Evolutionary conservation across 1,139 yeast species (phyloP).

Genomic region (Suhomyces choctaworum): DNA sequence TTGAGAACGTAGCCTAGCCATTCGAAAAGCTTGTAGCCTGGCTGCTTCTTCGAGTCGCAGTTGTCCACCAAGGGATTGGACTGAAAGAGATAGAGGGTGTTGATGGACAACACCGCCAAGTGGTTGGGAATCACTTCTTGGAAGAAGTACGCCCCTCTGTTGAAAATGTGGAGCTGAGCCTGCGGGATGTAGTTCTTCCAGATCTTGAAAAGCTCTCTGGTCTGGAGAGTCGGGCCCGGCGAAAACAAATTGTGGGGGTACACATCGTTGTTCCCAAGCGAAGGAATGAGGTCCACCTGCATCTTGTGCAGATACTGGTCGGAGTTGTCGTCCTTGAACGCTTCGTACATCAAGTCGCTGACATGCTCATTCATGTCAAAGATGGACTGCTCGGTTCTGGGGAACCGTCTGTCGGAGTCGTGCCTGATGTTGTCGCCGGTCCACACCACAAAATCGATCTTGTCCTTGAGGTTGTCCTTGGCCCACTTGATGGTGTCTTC

Average conservation of each 20-base stretch:
- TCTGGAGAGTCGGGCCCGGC: slow-evolving; percentile 82
- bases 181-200: slow-evolving; percentile 79
- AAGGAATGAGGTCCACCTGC: slow-evolving; percentile 57
- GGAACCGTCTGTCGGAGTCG: slow-evolving; percentile 72
- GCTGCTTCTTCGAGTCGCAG: slow-evolving; percentile 69
- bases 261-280: slow-evolving; percentile 84
- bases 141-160: slow-evolving; percentile 72
- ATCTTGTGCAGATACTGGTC: slow-evolving; percentile 46
- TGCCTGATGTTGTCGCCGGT: slow-evolving; percentile 89
- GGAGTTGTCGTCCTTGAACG: slow-evolving; percentile 45
- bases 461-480: slow-evolving; percentile 59
- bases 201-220: slow-evolving; percentile 69
- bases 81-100: slow-evolving; percentile 72
- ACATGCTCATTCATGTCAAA: slow-evolving; percentile 66
- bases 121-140: slow-evolving; percentile 75
- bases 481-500: slow-evolving; percentile 70
- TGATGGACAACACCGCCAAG: slow-evolving; percentile 74
- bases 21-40: slow-evolving; percentile 72
- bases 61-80: slow-evolving; percentile 81
- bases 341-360: slow-evolving; percentile 51
- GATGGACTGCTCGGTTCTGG: slow-evolving; percentile 71
- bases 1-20: slow-evolving; percentile 78
- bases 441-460: slow-evolving; percentile 85
- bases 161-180: slow-evolving; percentile 72
- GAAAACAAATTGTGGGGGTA: slow-evolving; percentile 85